Conservation (phyloP, 2,329 filamentous ascomycete genomes). For the Talaromyces funiculosus region DNA sequence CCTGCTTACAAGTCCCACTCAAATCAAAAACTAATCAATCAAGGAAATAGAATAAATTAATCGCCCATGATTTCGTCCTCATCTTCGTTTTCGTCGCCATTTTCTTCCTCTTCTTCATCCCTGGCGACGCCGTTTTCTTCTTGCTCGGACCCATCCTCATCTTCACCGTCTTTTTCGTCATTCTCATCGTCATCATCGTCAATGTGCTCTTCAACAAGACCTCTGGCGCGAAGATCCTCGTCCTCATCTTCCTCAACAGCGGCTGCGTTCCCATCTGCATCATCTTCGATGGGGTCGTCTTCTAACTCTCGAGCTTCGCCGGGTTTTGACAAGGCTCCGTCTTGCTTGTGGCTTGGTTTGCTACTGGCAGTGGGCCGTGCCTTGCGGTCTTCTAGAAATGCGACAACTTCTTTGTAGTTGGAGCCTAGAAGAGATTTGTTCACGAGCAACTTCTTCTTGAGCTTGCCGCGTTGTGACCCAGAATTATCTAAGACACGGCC, state of each 20-base stretch:
- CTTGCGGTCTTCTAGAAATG: constrained; percentile 68
- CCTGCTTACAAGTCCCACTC: not conserved
- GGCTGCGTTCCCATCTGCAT: constrained; percentile 26
- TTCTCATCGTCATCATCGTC: constrained; percentile 33
- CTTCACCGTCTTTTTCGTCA: constrained; percentile 25
- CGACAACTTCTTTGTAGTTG: constrained; percentile 80
- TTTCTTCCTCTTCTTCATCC: constrained; percentile 22
- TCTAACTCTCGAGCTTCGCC: constrained; percentile 41
- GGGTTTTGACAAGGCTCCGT: constrained; percentile 27
- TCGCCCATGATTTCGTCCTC: constrained; percentile 42
- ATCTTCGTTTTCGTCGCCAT: constrained; percentile 4
- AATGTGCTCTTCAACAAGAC: constrained; percentile 29
- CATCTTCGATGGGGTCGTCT: constrained; percentile 35
- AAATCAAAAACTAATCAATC: constrained; percentile 6
- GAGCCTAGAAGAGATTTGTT: constrained; percentile 76
- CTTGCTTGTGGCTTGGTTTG: constrained; percentile 34
- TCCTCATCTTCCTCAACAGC: constrained; percentile 38
- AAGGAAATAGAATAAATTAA: constrained; percentile 18
- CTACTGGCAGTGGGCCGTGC: constrained; percentile 18
- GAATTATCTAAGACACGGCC: constrained; percentile 66
- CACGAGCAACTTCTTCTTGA: constrained; percentile 66
- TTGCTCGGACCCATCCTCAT: constrained; percentile 21
- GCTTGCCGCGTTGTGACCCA: constrained; percentile 55
- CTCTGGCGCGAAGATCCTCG: constrained; percentile 32
- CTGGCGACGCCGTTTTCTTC: not conserved